Evolutionary conservation across 768 basidiomycete species (phyloP).

Genomic region (Lanmaoa rubissima): DNA sequence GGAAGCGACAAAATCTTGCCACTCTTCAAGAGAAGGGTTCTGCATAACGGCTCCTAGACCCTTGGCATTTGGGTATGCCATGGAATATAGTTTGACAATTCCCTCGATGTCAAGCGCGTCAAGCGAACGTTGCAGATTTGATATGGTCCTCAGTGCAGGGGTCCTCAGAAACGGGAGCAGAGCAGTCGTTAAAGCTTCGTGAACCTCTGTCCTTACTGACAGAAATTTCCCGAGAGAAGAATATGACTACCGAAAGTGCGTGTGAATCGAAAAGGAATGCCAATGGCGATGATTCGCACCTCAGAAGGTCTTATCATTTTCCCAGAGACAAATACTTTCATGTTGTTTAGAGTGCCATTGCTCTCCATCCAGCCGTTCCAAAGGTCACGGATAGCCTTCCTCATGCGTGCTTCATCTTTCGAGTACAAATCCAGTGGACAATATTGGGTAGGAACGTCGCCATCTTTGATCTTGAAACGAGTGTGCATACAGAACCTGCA

Average conservation of each 20-base stretch:
- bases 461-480: slow-evolving; percentile 43
- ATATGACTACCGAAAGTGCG: slow-evolving; percentile 4
- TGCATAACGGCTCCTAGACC: slow-evolving; percentile 31
- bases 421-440: slow-evolving; percentile 94
- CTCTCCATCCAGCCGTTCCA: slow-evolving; percentile 72
- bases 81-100: slow-evolving; percentile 45
- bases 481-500: slow-evolving; percentile 94
- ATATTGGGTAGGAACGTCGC: slow-evolving; percentile 46
- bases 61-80: slow-evolving; percentile 6
- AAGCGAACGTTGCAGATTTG: slow-evolving; percentile 67
- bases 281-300: slow-evolving; percentile 39
- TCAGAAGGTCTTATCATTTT: slow-evolving; percentile 53
- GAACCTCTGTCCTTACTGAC: slow-evolving; percentile 30
- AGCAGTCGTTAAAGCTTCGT: slow-evolving; percentile 49
- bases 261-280: slow-evolving; percentile 2
- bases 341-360: slow-evolving; percentile 71
- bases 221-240: slow-evolving; percentile 16
- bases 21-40: slow-evolving; percentile 64
- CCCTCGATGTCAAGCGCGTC: slow-evolving; percentile 88
- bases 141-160: slow-evolving; percentile 52
- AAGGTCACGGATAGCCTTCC: slow-evolving; percentile 62
- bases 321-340: slow-evolving; percentile 76
- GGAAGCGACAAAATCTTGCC: slow-evolving; percentile 57
- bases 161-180: slow-evolving; percentile 48
- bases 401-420: slow-evolving; percentile 54